A percentile compares a stretch with the other conserved stretches of the same genome.
Conservation (phyloP, 148 eudicot genomes). For the Cornus florida region DNA sequence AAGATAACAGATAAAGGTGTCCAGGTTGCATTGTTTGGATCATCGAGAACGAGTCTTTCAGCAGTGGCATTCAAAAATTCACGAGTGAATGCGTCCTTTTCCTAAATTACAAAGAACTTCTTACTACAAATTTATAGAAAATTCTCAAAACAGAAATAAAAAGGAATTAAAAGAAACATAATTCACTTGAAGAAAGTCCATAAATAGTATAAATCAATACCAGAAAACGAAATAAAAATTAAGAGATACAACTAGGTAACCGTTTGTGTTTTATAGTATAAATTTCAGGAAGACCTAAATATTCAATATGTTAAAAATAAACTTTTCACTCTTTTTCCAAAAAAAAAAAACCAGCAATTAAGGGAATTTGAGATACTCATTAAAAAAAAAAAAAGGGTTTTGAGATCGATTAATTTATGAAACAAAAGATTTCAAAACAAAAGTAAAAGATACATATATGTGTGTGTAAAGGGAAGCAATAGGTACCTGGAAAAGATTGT, state of each 20-base stretch:
- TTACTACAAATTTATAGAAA: neutral
- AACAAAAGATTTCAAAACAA: neutral
- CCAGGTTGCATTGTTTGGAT: slow-evolving; percentile 69
- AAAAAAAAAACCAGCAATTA: neutral
- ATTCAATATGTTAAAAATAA: neutral
- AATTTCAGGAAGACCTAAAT: no score
- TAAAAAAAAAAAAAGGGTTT: neutral
- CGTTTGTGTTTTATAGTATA: neutral
- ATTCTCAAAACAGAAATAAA: neutral
- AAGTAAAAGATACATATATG: neutral
- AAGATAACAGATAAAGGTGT: slow-evolving; percentile 73
- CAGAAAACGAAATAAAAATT: neutral
- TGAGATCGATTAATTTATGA: neutral
- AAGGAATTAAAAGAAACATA: neutral
- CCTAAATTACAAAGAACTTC: slow-evolving; percentile 38
- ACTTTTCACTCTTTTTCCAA: neutral
- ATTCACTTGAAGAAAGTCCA: no score
- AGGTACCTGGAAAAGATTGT: slow-evolving; percentile 91
- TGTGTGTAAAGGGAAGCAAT: neutral
- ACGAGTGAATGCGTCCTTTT: slow-evolving; percentile 67
- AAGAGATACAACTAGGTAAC: neutral
- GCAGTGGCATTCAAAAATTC: slow-evolving; percentile 62
- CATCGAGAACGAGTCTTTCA: slow-evolving; percentile 54
- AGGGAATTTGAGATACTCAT: neutral
- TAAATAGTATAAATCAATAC: no score